Conservation (phyloP, 495 filamentous ascomycete species). For the Lepidopterella palustris region DNA sequence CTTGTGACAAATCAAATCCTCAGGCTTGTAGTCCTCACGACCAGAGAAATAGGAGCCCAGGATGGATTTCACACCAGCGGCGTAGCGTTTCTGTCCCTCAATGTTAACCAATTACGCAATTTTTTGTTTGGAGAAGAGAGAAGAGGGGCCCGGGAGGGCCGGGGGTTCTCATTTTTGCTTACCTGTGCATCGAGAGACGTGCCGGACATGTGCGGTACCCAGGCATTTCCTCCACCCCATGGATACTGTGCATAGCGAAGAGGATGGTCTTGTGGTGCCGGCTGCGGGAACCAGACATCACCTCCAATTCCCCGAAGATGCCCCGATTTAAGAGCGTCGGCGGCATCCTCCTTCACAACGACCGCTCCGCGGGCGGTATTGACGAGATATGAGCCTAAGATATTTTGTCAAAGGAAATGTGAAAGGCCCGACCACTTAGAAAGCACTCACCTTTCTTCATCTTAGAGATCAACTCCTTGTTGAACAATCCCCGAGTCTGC, state of each 20-base stretch:
- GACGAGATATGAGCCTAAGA: conserved; percentile 78
- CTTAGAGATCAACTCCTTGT: conserved; percentile 99
- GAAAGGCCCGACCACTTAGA: neutral
- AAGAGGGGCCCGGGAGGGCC: too few species aligned
- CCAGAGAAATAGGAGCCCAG: conserved; percentile 85
- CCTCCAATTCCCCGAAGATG: conserved; percentile 96
- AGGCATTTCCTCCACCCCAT: conserved; percentile 95
- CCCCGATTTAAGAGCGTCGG: conserved; percentile 83
- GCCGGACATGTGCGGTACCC: conserved; percentile 97
- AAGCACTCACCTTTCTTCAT: conserved; percentile 80
- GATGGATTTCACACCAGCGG: conserved; percentile 81
- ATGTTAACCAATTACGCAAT: too few species aligned
- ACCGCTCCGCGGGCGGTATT: conserved; percentile 99
- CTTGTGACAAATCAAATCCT: conserved; percentile 87
- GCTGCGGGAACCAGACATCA: conserved; percentile 91
- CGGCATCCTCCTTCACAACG: conserved; percentile 98
- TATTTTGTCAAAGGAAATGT: neutral
- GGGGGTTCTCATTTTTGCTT: neutral
- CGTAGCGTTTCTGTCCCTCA: too few species aligned
- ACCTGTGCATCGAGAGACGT: conserved; percentile 91
- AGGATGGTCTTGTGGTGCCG: conserved; percentile 87
- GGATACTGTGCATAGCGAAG: conserved; percentile 91
- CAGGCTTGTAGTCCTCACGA: conserved; percentile 72
- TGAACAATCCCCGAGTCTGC: conserved; percentile 92
- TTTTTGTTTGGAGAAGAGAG: too few species aligned